Evolutionary conservation across 208 protist species (phyloP).

Genomic region (Trypanosoma lewisi): DNA sequence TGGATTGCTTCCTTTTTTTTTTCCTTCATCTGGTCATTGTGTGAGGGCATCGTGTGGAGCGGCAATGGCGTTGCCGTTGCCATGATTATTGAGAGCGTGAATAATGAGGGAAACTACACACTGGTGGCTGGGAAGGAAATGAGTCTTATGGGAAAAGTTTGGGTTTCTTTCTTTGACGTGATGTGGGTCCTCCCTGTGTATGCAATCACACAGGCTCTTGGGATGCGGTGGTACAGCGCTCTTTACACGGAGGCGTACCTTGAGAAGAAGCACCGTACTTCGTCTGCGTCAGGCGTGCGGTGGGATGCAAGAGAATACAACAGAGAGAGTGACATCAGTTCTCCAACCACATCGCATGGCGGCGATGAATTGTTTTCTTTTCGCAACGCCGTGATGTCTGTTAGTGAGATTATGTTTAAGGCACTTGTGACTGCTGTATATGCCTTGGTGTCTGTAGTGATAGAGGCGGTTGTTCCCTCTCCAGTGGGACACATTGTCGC

Average conservation of each 20-base stretch:
- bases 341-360: not conserved
- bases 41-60: not conserved
- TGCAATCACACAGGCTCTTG: conserved; percentile 24
- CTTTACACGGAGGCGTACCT: conserved; percentile 19
- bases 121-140: not conserved
- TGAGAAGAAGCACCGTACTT: conserved; percentile 20
- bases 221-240: conserved; percentile 30
- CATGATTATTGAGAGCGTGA: not conserved
- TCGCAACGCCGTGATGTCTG: conserved; percentile 10
- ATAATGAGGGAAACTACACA: not conserved
- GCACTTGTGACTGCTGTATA: conserved; percentile 51
- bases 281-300: not conserved
- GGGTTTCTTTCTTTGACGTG: conserved; percentile 27
- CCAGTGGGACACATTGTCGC: conserved; percentile 22
- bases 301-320: not conserved
- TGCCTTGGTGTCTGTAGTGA: conserved; percentile 22
- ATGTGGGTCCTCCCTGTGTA: conserved; percentile 35
- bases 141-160: conserved; percentile 15
- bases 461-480: conserved; percentile 18
- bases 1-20: conserved; percentile 26
- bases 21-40: conserved; percentile 7
- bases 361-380: conserved; percentile 8
- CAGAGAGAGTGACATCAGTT: not conserved
- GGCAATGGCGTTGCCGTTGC: not conserved
- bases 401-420: conserved; percentile 61